phyloP scores from a whole-genome alignment of 345 rosid genomes.

The Camelina sativa region DNA sequence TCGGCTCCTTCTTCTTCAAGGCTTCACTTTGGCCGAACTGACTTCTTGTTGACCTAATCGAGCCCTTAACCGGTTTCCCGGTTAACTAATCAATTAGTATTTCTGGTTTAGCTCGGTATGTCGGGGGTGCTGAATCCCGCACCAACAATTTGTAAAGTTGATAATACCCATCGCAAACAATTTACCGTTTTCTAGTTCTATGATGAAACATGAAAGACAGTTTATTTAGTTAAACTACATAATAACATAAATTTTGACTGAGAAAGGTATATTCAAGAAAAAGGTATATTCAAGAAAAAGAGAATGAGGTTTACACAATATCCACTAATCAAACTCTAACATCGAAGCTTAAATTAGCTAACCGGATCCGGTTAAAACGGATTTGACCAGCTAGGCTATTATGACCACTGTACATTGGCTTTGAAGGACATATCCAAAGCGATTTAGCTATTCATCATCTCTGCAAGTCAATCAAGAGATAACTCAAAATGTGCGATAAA shows the following conservation, averaged over 20 bases:
- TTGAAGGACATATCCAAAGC: constrained; percentile 23
- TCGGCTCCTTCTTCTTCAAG: too few relatives aligned
- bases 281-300: constrained; percentile 21
- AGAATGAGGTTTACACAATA: constrained; percentile 22
- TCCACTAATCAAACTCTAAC: constrained; percentile 21
- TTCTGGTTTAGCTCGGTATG: too few relatives aligned
- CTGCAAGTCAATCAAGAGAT: constrained; percentile 18
- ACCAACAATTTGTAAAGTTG: too few relatives aligned
- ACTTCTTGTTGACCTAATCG: too few relatives aligned
- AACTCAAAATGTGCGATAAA: constrained; percentile 12
- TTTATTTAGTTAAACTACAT: background rate
- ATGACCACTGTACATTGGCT: constrained; percentile 30
- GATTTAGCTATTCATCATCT: constrained; percentile 26
- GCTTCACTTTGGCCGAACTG: too few relatives aligned
- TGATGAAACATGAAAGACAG: background rate
- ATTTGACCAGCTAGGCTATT: constrained; percentile 31
- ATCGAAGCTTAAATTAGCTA: constrained; percentile 31
- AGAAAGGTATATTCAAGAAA: constrained; percentile 9
- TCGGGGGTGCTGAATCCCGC: too few relatives aligned
- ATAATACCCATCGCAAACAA: too few relatives aligned
- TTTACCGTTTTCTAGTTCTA: background rate
- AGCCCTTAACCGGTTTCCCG: too few relatives aligned
- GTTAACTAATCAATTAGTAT: too few relatives aligned
- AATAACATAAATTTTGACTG: background rate
- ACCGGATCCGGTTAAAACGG: constrained; percentile 29